Conservation (phyloP, 208 protist species). For the Acanthamoeba culbertsoni region DNA sequence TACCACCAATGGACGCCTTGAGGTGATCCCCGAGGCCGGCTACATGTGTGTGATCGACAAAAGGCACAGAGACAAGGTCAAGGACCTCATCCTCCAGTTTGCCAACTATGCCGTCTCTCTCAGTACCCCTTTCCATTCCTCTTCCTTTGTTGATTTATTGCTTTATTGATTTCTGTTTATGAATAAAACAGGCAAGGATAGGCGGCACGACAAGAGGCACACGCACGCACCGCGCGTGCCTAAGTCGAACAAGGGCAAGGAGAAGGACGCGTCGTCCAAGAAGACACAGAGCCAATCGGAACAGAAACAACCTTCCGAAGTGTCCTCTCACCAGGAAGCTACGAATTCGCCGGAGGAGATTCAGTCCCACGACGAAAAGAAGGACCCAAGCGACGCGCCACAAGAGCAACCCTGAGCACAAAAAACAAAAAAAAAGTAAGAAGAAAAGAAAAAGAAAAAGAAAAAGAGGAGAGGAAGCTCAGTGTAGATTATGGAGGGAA, state of each 20-base stretch:
- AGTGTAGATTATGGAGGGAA: too few species aligned
- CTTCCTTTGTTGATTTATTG: background rate
- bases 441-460: too few species aligned
- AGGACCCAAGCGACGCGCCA: too few species aligned
- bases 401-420: too few species aligned
- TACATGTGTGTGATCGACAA: slow-evolving; percentile 43
- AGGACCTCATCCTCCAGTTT: slow-evolving; percentile 1
- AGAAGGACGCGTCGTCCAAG: background rate
- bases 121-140: background rate
- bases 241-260: background rate
- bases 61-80: slow-evolving; percentile 34
- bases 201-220: slow-evolving; percentile 1
- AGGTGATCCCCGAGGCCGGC: slow-evolving; percentile 7
- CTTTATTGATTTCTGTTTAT: background rate
- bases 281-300: background rate
- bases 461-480: too few species aligned
- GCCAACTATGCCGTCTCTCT: slow-evolving; percentile 20
- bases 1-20: background rate
- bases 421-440: too few species aligned
- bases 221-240: background rate
- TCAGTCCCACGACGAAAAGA: too few species aligned
- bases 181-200: background rate
- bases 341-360: background rate
- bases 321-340: background rate
- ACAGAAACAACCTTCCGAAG: too few species aligned